Percentiles rank a stretch among this genome's conserved stretches.
Evolutionary conservation across 2,329 filamentous ascomycete genomes (phyloP).

Genomic region (Ophiocordyceps unilateralis): DNA sequence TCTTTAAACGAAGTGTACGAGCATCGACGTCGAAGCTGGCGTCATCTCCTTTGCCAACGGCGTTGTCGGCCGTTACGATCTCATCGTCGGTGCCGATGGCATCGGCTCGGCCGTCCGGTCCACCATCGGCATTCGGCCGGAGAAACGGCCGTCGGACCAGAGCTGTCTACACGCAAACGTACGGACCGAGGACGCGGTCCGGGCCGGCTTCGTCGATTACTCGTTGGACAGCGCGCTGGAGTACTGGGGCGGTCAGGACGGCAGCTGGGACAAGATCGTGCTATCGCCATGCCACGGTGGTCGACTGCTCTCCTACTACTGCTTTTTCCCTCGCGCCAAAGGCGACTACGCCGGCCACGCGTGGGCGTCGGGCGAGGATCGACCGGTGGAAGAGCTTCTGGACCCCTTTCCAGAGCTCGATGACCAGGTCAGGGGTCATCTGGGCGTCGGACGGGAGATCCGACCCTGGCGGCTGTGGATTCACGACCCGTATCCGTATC

Average conservation of each 20-base stretch:
- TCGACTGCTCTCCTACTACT: conserved; percentile 50
- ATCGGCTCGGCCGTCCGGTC: conserved; percentile 48
- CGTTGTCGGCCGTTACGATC: conserved; percentile 30
- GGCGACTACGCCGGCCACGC: conserved; percentile 44
- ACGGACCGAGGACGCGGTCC: conserved; percentile 38
- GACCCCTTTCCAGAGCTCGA: conserved; percentile 44
- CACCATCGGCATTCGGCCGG: conserved; percentile 44
- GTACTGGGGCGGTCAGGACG: conserved; percentile 52
- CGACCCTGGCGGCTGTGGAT: conserved; percentile 47
- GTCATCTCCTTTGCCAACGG: conserved; percentile 37
- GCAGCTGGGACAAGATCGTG: conserved; percentile 52
- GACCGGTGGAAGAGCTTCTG: conserved; percentile 39
- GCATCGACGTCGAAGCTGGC: conserved; percentile 33
- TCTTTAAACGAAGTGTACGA: conserved; percentile 21
- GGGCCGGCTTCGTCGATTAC: conserved; percentile 45
- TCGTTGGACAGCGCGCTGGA: conserved; percentile 42
- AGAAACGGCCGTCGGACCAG: conserved; percentile 39
- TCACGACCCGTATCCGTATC: conserved; percentile 42
- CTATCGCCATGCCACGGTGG: conserved; percentile 51
- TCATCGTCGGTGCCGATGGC: conserved; percentile 47
- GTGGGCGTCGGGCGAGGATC: conserved; percentile 33
- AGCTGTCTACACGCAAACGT: conserved; percentile 51
- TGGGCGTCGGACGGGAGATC: conserved; percentile 43
- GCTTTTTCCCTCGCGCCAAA: conserved; percentile 40
- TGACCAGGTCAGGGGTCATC: conserved; percentile 34